Conservation (phyloP, 371 early-diverging fungal genomes). For the Zychaea mexicana region DNA sequence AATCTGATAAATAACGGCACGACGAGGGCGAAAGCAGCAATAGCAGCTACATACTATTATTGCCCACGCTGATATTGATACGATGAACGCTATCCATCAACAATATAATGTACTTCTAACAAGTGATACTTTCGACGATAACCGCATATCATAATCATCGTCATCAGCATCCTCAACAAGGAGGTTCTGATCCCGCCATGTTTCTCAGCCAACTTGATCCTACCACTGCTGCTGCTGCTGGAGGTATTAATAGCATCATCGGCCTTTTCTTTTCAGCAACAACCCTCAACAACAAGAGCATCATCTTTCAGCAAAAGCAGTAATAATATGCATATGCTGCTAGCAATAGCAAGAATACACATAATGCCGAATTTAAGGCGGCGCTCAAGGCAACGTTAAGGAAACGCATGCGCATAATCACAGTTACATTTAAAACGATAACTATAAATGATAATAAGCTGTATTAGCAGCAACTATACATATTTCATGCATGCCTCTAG, state of each 20-base stretch:
- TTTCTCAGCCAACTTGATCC: neutral
- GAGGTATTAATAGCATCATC: neutral
- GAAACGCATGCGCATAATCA: no score
- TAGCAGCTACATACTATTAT: neutral
- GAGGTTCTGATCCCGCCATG: neutral
- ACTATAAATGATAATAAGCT: no score
- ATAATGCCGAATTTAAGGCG: no score
- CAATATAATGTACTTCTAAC: neutral
- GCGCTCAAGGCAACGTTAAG: no score
- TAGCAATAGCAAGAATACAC: no score
- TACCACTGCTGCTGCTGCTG: neutral
- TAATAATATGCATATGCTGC: no score
- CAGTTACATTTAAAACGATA: no score
- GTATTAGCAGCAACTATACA: no score
- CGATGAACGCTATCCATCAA: neutral
- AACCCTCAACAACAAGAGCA: neutral
- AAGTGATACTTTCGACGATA: neutral
- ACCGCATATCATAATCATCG: no score
- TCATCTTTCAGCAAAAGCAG: no score
- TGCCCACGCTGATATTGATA: neutral
- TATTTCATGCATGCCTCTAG: no score
- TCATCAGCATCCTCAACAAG: neutral
- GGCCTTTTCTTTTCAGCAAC: neutral
- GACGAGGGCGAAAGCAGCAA: constrained; percentile 11
- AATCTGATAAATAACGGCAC: neutral